Evolutionary conservation across 192 early-diverging fungal genomes (phyloP), one percentile per base, ranked within the genome.

Genomic region (Coemansia sp.): DNA sequence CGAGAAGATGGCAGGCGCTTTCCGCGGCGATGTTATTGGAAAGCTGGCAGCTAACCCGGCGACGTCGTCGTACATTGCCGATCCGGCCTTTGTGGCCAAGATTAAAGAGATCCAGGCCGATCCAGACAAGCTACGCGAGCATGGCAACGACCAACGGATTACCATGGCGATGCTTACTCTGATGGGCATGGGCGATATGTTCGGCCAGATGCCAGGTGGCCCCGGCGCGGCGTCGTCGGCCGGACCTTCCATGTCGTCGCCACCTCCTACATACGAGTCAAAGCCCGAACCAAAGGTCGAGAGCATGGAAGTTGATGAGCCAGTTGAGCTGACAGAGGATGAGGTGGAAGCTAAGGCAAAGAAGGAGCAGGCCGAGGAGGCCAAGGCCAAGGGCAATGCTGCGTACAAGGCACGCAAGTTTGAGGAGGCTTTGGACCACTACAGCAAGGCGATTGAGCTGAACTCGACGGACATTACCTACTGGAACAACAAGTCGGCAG

Each of bases 401-500:
- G 85, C 87, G 37, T 99, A 99, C 85, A 99, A 99, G 84, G 88
- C 92, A 69, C 87, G 92, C 57, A 65, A 92, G 50, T 98, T 99
- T 81, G 91, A 92, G 10, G 85, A 87, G 57, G 97, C 97, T 5
- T 70, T 99, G 49, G 80, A 83, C 56, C 90, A 94, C 82, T 99
- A 99, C 77, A 71, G 83, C 77, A 91, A 90, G 82, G 97, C 97
- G 17, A 95, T 84, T 72, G 93, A 92, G 71, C 74, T 93, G 66
- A 94, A 99, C 74, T 59, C 85, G 29, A 90, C 93, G 60, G 95
- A 99, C 62, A 82, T 97, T 35, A 92, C 95, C 21, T 90, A 95
- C 60, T 83, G 93, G 74, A 96, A 93, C 66, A 99, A 99, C 88
- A 99, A 97, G 76, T 88, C 96, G 52, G 94, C 97, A 58, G 95